phyloP scores from a whole-genome alignment of 1,139 yeast genomes.

The Hanseniaspora sp. region DNA sequence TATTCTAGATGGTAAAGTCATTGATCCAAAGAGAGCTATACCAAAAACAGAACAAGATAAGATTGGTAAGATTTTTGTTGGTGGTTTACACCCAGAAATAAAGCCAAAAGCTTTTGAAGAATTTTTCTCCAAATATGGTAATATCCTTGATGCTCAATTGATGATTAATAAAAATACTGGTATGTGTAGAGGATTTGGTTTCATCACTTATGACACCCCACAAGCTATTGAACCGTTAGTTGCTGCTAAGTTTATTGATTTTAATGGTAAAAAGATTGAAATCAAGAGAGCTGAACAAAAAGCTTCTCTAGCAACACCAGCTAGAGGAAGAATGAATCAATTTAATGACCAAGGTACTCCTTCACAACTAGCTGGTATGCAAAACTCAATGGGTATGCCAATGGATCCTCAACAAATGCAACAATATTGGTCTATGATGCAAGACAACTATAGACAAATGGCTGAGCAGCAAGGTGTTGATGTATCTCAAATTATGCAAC shows the following conservation, averaged over 20 bases:
- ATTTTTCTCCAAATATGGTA: conserved; percentile 83
- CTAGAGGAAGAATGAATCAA: conserved; percentile 30
- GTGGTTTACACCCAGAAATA: conserved; percentile 94
- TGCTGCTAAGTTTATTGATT: conserved; percentile 65
- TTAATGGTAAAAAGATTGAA: conserved; percentile 87
- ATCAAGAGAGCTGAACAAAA: conserved; percentile 98
- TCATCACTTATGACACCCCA: conserved; percentile 90
- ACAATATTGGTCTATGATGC: conserved; percentile 81
- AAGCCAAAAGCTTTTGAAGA: conserved; percentile 83
- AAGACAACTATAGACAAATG: conserved; percentile 59
- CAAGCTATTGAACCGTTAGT: conserved; percentile 91
- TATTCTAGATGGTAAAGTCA: conserved; percentile 86
- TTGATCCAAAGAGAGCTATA: conserved; percentile 95
- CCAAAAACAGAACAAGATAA: conserved; percentile 97
- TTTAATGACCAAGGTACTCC: conserved; percentile 20
- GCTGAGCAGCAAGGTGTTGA: conserved; percentile 38
- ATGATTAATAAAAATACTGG: conserved; percentile 98
- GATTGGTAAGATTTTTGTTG: conserved; percentile 94
- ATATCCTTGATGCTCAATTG: conserved; percentile 89
- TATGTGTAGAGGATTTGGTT: conserved; percentile 94
- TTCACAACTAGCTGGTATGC: conserved; percentile 21
- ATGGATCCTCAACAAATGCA: conserved; percentile 79
- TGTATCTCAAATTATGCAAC: conserved; percentile 30
- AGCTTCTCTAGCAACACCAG: conserved; percentile 30
- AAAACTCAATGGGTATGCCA: conserved; percentile 30